Conservation (phyloP, 106 monocot genomes). For the Dactylorhiza incarnata region DNA sequence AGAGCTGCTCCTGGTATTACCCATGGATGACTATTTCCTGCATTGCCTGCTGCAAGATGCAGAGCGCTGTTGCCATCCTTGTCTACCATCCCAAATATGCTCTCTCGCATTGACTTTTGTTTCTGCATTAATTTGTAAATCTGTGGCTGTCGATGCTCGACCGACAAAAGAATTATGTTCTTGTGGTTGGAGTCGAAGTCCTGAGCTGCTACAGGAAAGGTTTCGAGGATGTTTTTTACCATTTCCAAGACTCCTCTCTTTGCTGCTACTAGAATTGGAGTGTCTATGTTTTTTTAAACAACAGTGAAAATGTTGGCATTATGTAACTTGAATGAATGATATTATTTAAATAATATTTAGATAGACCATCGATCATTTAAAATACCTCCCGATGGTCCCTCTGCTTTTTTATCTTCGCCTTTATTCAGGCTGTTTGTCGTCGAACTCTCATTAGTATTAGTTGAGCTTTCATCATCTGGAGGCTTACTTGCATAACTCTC, state of each 20-base stretch:
- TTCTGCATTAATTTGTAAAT: conserved; percentile 14
- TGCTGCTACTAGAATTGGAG: conserved; percentile 22
- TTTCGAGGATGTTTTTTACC: conserved; percentile 21
- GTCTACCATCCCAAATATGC: conserved; percentile 14
- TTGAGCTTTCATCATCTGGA: background rate
- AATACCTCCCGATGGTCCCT: conserved; percentile 2
- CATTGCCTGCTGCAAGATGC: conserved; percentile 13
- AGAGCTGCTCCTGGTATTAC: conserved; percentile 21
- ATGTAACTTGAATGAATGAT: background rate
- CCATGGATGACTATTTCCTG: conserved; percentile 12
- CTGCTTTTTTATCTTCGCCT: background rate
- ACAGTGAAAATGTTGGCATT: background rate
- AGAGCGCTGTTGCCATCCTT: conserved; percentile 17
- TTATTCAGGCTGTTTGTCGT: background rate
- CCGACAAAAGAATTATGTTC: conserved; percentile 24
- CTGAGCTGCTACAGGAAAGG: conserved; percentile 7
- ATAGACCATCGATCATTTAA: background rate
- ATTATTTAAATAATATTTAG: background rate
- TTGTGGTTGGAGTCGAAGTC: conserved; percentile 16
- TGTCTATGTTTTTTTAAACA: background rate
- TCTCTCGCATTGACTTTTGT: conserved; percentile 1
- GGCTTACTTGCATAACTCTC: too few relatives aligned
- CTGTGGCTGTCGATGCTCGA: conserved; percentile 16
- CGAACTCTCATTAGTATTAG: background rate
- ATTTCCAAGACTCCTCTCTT: conserved; percentile 21